These are phyloP conservation scores for Suillus weaverae DNA, from an alignment of 768 basidiomycete species.

Conservation along the genomic window DNA sequence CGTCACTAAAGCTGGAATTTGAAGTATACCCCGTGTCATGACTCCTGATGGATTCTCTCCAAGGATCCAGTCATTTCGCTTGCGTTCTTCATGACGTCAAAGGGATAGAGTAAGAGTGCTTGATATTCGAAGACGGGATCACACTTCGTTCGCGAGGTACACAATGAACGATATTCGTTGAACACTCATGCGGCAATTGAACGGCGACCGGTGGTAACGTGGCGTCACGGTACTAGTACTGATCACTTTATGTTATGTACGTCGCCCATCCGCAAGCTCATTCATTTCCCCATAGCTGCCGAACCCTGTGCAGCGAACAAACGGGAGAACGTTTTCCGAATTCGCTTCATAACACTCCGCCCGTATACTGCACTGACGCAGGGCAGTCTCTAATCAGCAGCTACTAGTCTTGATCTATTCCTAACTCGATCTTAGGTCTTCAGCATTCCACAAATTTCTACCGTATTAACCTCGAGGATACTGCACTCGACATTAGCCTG, in stretches of 20 bases:
- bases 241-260: slow-evolving; percentile 18
- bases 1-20: slow-evolving; percentile 8
- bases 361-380: slow-evolving; percentile 9
- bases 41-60: slow-evolving; percentile 14
- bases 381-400: slow-evolving; percentile 13
- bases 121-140: not conserved
- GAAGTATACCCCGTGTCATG: slow-evolving; percentile 7
- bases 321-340: slow-evolving; percentile 20
- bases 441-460: slow-evolving; percentile 16
- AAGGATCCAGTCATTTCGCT: slow-evolving; percentile 9
- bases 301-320: slow-evolving; percentile 16
- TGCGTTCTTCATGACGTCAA: slow-evolving; percentile 7
- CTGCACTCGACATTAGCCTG: slow-evolving; percentile 8
- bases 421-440: slow-evolving; percentile 12
- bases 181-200: slow-evolving; percentile 9
- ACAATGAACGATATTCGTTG: slow-evolving; percentile 7
- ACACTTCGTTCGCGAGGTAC: slow-evolving; percentile 13
- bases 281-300: slow-evolving; percentile 22
- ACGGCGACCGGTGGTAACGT: slow-evolving; percentile 18
- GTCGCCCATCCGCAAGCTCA: slow-evolving; percentile 11
- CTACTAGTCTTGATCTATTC: slow-evolving; percentile 11
- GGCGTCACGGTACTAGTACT: not conserved
- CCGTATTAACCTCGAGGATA: not conserved
- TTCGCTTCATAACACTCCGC: slow-evolving; percentile 18
- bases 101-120: not conserved